Percentiles rank a stretch among this genome's conserved stretches.
These are phyloP conservation scores for Aureobasidium sp. DNA, from an alignment of 2,329 filamentous ascomycete genomes.

Conservation along the genomic window DNA sequence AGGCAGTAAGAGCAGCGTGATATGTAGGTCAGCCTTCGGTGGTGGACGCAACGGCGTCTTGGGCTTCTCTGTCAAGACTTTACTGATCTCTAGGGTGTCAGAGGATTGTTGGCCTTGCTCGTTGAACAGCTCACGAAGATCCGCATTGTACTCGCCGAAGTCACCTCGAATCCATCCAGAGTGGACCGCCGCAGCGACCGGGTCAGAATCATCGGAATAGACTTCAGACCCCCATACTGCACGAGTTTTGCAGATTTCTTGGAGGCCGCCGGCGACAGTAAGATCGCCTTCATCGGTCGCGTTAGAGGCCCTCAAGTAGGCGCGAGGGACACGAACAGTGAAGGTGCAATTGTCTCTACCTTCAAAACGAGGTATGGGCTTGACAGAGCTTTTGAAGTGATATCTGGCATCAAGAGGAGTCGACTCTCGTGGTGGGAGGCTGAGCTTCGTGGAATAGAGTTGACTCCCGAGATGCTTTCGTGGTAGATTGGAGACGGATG, in stretches of 20 bases:
- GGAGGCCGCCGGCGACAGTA: constrained; percentile 40
- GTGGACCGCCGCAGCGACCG: constrained; percentile 87
- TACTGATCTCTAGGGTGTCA: background rate
- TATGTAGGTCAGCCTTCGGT: constrained; percentile 69
- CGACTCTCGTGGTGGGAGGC: constrained; percentile 35
- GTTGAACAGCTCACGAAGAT: constrained; percentile 30
- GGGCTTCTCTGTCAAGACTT: constrained; percentile 24
- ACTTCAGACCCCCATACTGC: constrained; percentile 90
- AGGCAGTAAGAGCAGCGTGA: constrained; percentile 79
- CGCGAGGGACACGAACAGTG: constrained; percentile 76
- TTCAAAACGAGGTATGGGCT: constrained; percentile 67
- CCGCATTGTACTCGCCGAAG: constrained; percentile 55
- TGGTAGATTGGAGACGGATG: constrained; percentile 62
- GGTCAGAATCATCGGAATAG: constrained; percentile 93
- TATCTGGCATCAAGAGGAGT: constrained; percentile 45
- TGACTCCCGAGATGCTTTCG: constrained; percentile 78
- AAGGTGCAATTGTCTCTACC: constrained; percentile 83
- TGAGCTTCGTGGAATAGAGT: constrained; percentile 66
- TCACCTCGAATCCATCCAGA: constrained; percentile 86
- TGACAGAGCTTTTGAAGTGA: constrained; percentile 55
- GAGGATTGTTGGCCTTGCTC: constrained; percentile 2
- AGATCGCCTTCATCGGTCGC: constrained; percentile 16
- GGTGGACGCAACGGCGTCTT: constrained; percentile 58
- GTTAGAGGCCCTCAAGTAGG: constrained; percentile 53
- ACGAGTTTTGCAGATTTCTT: constrained; percentile 74